These are phyloP conservation scores for Pyrenopolyporus hunteri DNA, from an alignment of 495 filamentous ascomycete species.

Conservation along the genomic window DNA sequence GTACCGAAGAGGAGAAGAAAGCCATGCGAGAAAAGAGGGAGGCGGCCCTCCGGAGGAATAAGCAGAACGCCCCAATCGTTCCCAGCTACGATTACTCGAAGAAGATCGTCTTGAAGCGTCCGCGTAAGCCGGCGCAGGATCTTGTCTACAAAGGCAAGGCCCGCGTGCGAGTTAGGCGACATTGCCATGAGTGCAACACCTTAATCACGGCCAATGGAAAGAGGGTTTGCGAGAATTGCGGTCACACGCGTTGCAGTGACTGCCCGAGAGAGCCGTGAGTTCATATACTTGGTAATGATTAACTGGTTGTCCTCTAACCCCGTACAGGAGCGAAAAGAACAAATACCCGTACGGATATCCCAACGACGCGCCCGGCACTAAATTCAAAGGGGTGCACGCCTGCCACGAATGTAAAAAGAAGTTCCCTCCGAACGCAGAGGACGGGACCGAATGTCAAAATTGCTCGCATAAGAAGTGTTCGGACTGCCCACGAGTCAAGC, in stretches of 20 bases:
- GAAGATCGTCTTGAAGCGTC: slow-evolving; percentile 60
- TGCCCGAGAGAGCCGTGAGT: slow-evolving; percentile 85
- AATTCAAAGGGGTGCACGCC: slow-evolving; percentile 57
- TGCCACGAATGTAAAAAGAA: slow-evolving; percentile 69
- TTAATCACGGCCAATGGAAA: slow-evolving; percentile 62
- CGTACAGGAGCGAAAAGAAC: slow-evolving; percentile 65
- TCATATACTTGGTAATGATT: background rate
- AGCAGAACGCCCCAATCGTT: slow-evolving; percentile 53
- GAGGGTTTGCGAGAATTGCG: slow-evolving; percentile 72
- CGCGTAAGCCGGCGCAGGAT: slow-evolving; percentile 72
- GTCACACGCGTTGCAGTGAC: slow-evolving; percentile 77
- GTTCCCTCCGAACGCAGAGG: slow-evolving; percentile 54
- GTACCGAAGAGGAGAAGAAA: slow-evolving; percentile 56
- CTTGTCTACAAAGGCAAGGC: slow-evolving; percentile 65
- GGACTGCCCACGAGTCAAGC: slow-evolving; percentile 54
- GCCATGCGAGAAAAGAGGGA: slow-evolving; percentile 52
- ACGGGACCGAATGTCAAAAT: slow-evolving; percentile 58
- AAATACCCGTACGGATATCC: slow-evolving; percentile 82
- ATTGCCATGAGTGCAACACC: slow-evolving; percentile 76
- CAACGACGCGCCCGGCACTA: slow-evolving; percentile 63
- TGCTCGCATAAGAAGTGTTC: slow-evolving; percentile 65
- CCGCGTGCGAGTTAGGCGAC: slow-evolving; percentile 73
- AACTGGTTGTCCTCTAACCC: slow-evolving; percentile 5
- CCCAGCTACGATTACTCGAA: slow-evolving; percentile 53
- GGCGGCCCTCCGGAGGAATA: slow-evolving; percentile 56